These are phyloP conservation scores for Colletotrichum sp. DNA, from an alignment of 2,329 filamentous ascomycete species.

Conservation along the genomic window DNA sequence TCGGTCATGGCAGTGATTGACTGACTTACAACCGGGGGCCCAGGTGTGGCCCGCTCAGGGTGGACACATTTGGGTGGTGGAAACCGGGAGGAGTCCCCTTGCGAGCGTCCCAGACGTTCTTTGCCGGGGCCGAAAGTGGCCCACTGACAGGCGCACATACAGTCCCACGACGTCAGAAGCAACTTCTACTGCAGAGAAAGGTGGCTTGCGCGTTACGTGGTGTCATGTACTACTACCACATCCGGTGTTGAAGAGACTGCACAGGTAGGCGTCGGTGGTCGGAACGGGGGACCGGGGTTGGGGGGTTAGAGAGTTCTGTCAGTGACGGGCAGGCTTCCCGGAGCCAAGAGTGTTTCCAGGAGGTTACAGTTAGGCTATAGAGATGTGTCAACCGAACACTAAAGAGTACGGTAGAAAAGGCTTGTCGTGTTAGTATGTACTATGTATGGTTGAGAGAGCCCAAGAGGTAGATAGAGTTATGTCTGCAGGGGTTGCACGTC, in stretches of 20 bases:
- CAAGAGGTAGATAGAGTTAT: background rate
- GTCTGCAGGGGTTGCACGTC: background rate
- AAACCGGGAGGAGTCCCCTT: background rate
- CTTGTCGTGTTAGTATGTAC: background rate
- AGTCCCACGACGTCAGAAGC: background rate
- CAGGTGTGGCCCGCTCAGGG: background rate
- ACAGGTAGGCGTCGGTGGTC: background rate
- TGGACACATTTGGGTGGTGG: background rate
- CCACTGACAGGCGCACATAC: background rate
- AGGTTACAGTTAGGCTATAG: background rate
- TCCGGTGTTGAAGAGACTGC: background rate
- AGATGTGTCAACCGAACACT: background rate
- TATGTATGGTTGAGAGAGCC: background rate
- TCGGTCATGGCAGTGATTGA: background rate
- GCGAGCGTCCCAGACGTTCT: slow-evolving; percentile 7
- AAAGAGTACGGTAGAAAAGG: background rate
- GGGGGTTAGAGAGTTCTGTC: background rate
- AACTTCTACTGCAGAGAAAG: background rate
- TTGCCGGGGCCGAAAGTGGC: background rate
- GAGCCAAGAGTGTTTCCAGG: background rate
- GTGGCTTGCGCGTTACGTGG: background rate
- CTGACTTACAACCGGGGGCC: background rate
- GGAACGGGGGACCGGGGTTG: background rate
- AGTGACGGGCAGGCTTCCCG: background rate
- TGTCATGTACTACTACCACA: background rate